Evolutionary conservation across 345 rosid species (phyloP).

Genomic region (Aquilaria malaccensis): DNA sequence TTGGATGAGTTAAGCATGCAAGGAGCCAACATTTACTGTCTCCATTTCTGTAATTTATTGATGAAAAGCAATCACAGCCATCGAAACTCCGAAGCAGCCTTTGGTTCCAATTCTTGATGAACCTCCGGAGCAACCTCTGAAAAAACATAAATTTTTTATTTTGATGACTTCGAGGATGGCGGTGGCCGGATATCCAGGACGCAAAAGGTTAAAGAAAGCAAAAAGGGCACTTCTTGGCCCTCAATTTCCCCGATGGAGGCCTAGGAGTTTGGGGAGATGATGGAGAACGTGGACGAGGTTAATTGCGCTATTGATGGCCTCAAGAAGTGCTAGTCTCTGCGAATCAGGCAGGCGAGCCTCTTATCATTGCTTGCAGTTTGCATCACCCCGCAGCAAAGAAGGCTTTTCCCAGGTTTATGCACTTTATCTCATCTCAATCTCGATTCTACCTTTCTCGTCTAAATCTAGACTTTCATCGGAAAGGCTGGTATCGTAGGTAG

Average conservation of each 20-base stretch:
- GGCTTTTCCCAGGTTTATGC: conserved; percentile 30
- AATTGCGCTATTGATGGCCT: conserved; percentile 94
- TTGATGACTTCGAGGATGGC: conserved; percentile 21
- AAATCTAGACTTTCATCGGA: no score
- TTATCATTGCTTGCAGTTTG: conserved; percentile 73
- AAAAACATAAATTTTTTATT: not conserved
- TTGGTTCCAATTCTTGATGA: no score
- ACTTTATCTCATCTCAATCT: no score
- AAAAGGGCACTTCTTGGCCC: conserved; percentile 17
- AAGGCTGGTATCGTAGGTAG: no score
- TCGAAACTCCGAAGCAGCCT: no score
- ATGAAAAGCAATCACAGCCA: no score
- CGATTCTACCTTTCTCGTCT: no score
- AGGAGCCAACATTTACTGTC: no score
- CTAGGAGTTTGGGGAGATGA: conserved; percentile 96
- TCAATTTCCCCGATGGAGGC: conserved; percentile 59
- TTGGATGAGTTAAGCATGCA: no score
- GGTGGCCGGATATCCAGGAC: conserved; percentile 44
- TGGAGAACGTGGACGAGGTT: conserved; percentile 98
- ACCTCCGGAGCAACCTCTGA: no score
- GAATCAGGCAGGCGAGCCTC: conserved; percentile 81
- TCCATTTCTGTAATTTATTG: no score
- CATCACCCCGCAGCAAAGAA: conserved; percentile 59
- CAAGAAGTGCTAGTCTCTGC: conserved; percentile 61
- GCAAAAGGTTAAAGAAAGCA: conserved; percentile 27